These are phyloP conservation scores for Tulasnella sp. DNA, from an alignment of 768 basidiomycete genomes.

Conservation along the genomic window DNA sequence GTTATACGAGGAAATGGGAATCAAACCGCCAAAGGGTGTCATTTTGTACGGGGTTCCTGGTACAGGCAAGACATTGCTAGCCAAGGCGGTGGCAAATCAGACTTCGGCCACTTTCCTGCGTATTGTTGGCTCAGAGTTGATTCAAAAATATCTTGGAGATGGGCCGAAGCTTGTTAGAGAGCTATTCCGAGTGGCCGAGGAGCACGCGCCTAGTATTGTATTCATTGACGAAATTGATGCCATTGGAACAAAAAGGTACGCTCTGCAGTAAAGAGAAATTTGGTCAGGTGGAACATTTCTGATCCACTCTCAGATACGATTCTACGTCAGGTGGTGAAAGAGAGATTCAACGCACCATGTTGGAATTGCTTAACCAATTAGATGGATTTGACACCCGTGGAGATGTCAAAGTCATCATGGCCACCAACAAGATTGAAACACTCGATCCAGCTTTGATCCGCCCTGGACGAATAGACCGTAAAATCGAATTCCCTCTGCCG, in stretches of 20 bases:
- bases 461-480: slow-evolving; percentile 95
- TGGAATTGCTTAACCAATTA: slow-evolving; percentile 94
- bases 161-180: slow-evolving; percentile 97
- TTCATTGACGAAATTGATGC: slow-evolving; percentile 99
- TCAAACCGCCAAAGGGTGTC: slow-evolving; percentile 98
- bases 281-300: slow-evolving; percentile 7
- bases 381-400: slow-evolving; percentile 99
- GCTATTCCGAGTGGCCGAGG: slow-evolving; percentile 92
- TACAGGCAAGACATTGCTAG: slow-evolving; percentile 94
- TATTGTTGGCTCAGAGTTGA: slow-evolving; percentile 93
- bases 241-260: slow-evolving; percentile 90
- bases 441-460: slow-evolving; percentile 96
- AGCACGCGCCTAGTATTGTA: slow-evolving; percentile 95
- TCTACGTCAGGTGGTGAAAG: slow-evolving; percentile 98
- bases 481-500: slow-evolving; percentile 95
- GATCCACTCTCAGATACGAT: slow-evolving; percentile 55
- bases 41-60: slow-evolving; percentile 98
- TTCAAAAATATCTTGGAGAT: slow-evolving; percentile 98
- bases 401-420: slow-evolving; percentile 99
- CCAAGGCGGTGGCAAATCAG: slow-evolving; percentile 96
- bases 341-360: slow-evolving; percentile 98
- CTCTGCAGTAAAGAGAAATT: neutral
- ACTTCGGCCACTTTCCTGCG: slow-evolving; percentile 97
- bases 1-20: slow-evolving; percentile 99
- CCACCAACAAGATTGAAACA: slow-evolving; percentile 94